These are phyloP conservation scores for Bryum argenteum DNA, from an alignment of 225 moss, liverwort and hornwort genomes.

Conservation along the genomic window DNA sequence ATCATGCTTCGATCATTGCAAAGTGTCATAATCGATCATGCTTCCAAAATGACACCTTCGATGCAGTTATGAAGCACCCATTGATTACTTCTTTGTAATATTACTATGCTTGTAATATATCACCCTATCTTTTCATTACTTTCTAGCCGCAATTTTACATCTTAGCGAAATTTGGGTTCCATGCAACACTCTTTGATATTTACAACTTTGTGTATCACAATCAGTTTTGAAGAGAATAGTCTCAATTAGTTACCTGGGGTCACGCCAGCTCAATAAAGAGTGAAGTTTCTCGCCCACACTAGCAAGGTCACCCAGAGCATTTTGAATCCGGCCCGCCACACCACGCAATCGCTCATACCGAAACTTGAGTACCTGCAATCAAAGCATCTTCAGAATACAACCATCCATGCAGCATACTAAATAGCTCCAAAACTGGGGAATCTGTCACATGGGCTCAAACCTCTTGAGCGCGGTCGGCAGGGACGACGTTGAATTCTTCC, in stretches of 20 bases:
- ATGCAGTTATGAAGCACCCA: too few relatives aligned
- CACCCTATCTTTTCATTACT: too few relatives aligned
- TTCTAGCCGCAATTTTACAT: too few relatives aligned
- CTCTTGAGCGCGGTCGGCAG: conserved; percentile 23
- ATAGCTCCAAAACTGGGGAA: too few relatives aligned
- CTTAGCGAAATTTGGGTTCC: too few relatives aligned
- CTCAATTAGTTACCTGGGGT: conserved; percentile 6
- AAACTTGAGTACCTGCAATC: conserved; percentile 12
- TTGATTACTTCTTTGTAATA: not conserved
- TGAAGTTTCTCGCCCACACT: conserved; percentile 20
- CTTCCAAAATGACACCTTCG: too few relatives aligned
- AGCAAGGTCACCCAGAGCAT: conserved; percentile 19
- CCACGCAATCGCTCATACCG: conserved; percentile 27
- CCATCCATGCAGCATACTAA: too few relatives aligned
- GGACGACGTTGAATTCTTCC: conserved; percentile 21
- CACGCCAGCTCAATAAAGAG: conserved; percentile 19
- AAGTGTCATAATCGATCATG: too few relatives aligned
- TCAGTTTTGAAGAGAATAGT: not conserved
- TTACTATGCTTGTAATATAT: too few relatives aligned
- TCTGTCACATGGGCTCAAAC: conserved; percentile 1
- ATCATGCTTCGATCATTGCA: too few relatives aligned
- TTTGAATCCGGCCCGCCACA: conserved; percentile 18
- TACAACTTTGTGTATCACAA: too few relatives aligned
- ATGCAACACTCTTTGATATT: too few relatives aligned
- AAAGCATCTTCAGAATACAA: not conserved